These are phyloP conservation scores for Fusarium irregulare DNA, from an alignment of 2,329 filamentous ascomycete species.

Conservation along the genomic window DNA sequence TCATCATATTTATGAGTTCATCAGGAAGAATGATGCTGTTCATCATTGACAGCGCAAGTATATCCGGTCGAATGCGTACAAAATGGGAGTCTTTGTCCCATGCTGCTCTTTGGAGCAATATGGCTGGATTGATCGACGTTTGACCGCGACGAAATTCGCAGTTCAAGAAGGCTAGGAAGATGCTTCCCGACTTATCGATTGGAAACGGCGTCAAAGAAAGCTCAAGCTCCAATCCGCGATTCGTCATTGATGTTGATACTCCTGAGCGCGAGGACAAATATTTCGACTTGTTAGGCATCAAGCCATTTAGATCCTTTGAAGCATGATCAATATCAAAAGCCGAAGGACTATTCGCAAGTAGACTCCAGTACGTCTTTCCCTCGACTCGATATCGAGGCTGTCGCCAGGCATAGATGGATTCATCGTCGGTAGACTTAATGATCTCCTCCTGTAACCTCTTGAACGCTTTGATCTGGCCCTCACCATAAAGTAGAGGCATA, in stretches of 20 bases:
- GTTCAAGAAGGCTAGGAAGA: constrained; percentile 47
- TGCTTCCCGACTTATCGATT: constrained; percentile 41
- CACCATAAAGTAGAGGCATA: constrained; percentile 51
- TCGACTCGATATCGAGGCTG: constrained; percentile 22
- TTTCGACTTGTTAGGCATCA: constrained; percentile 36
- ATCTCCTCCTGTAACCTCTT: constrained; percentile 47
- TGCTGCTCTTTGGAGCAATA: constrained; percentile 46
- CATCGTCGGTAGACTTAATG: constrained; percentile 46
- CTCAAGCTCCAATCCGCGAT: constrained; percentile 44
- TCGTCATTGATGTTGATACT: constrained; percentile 36
- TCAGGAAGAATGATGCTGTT: constrained; percentile 45
- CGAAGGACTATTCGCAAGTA: constrained; percentile 44
- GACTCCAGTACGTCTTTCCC: constrained; percentile 42
- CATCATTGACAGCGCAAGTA: constrained; percentile 43
- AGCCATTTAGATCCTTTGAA: constrained; percentile 29
- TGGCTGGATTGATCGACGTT: constrained; percentile 39
- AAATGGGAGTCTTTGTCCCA: constrained; percentile 47
- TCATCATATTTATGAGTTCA: constrained; percentile 36
- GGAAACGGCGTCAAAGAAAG: constrained; percentile 46
- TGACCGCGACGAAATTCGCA: constrained; percentile 45
- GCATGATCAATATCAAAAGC: constrained; percentile 42
- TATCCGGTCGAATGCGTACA: constrained; percentile 44
- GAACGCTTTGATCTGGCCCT: constrained; percentile 47
- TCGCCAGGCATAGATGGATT: constrained; percentile 48
- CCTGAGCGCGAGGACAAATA: constrained; percentile 43